These are phyloP conservation scores for Solanum pennellii DNA, from an alignment of 257 asterid species.

Conservation along the genomic window DNA sequence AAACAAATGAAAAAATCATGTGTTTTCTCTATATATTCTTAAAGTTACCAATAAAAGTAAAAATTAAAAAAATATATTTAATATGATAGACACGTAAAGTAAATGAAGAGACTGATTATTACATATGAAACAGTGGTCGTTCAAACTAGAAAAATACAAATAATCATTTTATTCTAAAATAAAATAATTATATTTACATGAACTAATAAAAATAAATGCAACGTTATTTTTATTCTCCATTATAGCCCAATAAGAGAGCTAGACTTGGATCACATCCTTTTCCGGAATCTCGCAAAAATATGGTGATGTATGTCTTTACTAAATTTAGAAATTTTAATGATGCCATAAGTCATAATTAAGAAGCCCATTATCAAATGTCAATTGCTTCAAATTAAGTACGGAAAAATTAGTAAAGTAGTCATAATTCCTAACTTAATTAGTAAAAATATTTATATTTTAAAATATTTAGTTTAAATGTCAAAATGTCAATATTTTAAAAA, in stretches of 20 bases:
- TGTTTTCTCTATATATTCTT: background rate
- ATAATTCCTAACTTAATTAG: too few species aligned
- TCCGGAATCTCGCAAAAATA: conserved; percentile 9
- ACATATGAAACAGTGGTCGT: background rate
- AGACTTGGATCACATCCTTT: background rate
- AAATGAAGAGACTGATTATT: background rate
- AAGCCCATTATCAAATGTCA: background rate
- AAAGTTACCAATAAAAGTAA: too few species aligned
- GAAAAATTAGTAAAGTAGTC: too few species aligned
- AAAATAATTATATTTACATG: background rate
- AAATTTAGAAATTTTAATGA: conserved; percentile 5
- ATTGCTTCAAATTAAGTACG: background rate
- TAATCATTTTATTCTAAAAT: background rate
- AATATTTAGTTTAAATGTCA: too few species aligned
- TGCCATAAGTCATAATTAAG: background rate
- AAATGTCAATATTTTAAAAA: too few species aligned
- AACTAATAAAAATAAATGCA: background rate
- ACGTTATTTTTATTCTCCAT: background rate
- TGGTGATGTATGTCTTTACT: background rate
- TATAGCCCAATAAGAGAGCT: background rate
- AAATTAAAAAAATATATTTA: background rate
- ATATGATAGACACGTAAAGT: background rate
- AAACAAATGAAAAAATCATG: background rate
- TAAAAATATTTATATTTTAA: too few species aligned
- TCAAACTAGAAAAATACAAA: background rate